These are phyloP conservation scores for Kuraishia hungarica DNA, from an alignment of 805 yeast species.

Conservation along the genomic window DNA sequence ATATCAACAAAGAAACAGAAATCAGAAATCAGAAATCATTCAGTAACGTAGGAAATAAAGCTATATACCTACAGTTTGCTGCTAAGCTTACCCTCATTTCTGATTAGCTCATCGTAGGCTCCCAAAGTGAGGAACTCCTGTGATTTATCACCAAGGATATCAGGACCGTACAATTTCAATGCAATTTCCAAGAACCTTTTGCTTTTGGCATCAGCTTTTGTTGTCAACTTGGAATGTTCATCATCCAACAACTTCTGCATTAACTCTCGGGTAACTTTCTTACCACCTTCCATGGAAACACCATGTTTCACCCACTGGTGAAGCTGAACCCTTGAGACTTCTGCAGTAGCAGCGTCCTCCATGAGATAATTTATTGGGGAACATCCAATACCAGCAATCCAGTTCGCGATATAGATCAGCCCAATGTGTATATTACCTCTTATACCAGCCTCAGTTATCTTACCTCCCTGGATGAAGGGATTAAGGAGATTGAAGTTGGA, in stretches of 20 bases:
- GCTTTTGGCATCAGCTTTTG: constrained; percentile 33
- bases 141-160: constrained; percentile 52
- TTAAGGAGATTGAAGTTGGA: constrained; percentile 34
- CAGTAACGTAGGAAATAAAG: too few relatives aligned
- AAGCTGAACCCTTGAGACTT: constrained; percentile 64
- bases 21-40: background rate
- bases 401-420: constrained; percentile 63
- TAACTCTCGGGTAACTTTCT: constrained; percentile 40
- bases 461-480: constrained; percentile 49
- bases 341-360: constrained; percentile 79
- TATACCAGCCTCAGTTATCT: constrained; percentile 58
- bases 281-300: constrained; percentile 40
- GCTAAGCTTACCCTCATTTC: constrained; percentile 1
- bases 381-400: constrained; percentile 66
- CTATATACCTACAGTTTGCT: background rate
- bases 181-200: constrained; percentile 44
- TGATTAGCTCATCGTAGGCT: constrained; percentile 50
- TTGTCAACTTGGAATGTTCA: constrained; percentile 44
- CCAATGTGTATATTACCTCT: constrained; percentile 57
- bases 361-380: constrained; percentile 67
- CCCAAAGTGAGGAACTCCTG: constrained; percentile 60
- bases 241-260: constrained; percentile 42
- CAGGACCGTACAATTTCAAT: constrained; percentile 52
- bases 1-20: background rate
- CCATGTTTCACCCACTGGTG: constrained; percentile 72